phyloP scores from a whole-genome alignment of 441 rosid genomes.

The Gossypium lobatum region DNA sequence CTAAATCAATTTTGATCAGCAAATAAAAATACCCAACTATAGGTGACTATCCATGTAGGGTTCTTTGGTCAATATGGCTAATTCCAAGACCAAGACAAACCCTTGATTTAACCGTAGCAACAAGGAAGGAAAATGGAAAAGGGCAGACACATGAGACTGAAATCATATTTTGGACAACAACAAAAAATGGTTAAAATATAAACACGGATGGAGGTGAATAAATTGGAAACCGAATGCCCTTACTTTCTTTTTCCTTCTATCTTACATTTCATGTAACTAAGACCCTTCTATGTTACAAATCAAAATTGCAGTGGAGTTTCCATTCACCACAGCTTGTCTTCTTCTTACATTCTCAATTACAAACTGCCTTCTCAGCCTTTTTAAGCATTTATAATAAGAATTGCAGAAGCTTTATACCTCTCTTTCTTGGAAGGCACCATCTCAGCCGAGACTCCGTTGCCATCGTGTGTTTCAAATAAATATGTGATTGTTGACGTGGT shows the following conservation, averaged over 20 bases:
- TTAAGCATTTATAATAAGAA: conserved; percentile 22
- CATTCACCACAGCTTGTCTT: conserved; percentile 25
- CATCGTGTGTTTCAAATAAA: conserved; percentile 22
- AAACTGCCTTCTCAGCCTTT: conserved; percentile 22
- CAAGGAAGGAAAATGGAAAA: not conserved
- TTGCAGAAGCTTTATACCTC: conserved; percentile 23
- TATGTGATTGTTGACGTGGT: not conserved
- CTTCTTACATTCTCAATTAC: conserved; percentile 30
- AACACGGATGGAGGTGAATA: not conserved
- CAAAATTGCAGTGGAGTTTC: conserved; percentile 46
- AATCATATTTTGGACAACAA: not conserved
- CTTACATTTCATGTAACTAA: not conserved
- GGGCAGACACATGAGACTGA: not conserved
- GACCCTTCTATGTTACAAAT: conserved; percentile 35
- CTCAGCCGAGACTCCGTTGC: conserved; percentile 8
- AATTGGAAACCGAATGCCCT: not conserved
- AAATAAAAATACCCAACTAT: no score
- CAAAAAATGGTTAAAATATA: not conserved
- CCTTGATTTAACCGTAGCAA: not conserved
- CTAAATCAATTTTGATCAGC: no score
- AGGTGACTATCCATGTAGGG: no score
- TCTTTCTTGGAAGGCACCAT: conserved; percentile 17
- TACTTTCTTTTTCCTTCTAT: not conserved
- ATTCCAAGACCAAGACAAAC: not conserved
- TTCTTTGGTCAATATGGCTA: no score